Evolutionary conservation across 768 basidiomycete species (phyloP), one percentile per base, ranked within the genome.

Genomic region (Lentinula guzmanii): DNA sequence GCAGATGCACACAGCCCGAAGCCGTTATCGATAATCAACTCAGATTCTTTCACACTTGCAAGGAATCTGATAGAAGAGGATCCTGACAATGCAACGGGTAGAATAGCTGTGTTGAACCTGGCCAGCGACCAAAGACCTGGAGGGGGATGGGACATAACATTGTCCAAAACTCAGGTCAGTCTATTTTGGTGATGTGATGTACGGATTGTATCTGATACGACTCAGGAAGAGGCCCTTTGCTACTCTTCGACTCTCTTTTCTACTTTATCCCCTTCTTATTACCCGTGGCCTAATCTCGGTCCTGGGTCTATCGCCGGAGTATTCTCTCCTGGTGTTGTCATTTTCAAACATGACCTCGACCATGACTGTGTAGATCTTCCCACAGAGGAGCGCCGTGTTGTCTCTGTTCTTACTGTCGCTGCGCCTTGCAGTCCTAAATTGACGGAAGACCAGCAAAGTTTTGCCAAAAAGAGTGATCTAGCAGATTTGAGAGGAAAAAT

Each of bases 201-300:
- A 35, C 21, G 52, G 16, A 35, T 48, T 53, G 7, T 39, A 28
- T 28, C 54, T 42, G 18, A 21, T 6, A 31, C 3, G 7, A 13
- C 37, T 10, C 48, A 79, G 77, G 79, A 80, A 70, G 79, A 81
- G 66, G 77, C 79, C 0, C 70, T 81, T 0, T 81, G 80, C 63
- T 81, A 80, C 64, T 76, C 77, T 8, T 79, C 79, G 3, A 80
- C 79, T 4, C 70, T 81, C 5, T 81, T 76, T 63, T 60, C 62
- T 11, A 79, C 79, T 1, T 72, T 81, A 39, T 74, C 75, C 48
- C 65, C 66, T 28, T 66, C 68, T 6, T 78, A 75, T 62, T 80
- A 80, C 58, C 79, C 80, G 8, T 81, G 80, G 80, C 73, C 77
- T 11, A 81, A 81, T 65, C 66, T 72, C 16, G 79, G 80, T 37